Evolutionary conservation across 345 rosid species (phyloP).

Genomic region (Salix suchowensis): DNA sequence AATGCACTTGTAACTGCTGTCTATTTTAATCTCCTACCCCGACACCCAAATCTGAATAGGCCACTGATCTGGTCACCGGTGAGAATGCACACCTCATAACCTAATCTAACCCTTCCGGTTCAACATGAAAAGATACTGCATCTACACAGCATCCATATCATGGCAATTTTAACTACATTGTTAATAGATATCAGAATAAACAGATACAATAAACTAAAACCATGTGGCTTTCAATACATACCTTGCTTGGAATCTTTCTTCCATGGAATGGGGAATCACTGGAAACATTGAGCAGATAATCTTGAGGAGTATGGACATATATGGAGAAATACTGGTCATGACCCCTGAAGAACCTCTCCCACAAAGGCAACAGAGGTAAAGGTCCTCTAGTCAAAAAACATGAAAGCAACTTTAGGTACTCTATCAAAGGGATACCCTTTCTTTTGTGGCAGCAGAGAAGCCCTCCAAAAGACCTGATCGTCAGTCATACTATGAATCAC

Average conservation of each 20-base stretch:
- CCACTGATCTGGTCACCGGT: too few relatives aligned
- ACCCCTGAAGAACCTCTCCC: conserved; percentile 85
- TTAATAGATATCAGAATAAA: background rate
- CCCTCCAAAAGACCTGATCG: conserved; percentile 73
- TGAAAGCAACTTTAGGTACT: conserved; percentile 74
- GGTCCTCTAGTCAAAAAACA: conserved; percentile 91
- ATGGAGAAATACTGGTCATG: conserved; percentile 52
- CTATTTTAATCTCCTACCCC: too few relatives aligned
- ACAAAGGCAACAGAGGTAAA: conserved; percentile 74
- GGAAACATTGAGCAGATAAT: conserved; percentile 52
- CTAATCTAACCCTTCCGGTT: background rate
- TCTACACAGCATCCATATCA: background rate
- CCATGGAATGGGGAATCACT: conserved; percentile 53
- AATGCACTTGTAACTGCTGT: too few relatives aligned
- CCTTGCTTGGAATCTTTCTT: conserved; percentile 81
- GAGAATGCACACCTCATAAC: background rate
- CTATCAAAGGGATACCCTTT: conserved; percentile 56
- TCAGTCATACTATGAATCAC: conserved; percentile 59
- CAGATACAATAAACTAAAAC: background rate
- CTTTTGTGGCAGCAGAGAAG: conserved; percentile 69
- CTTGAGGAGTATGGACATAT: conserved; percentile 61
- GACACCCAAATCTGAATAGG: too few relatives aligned
- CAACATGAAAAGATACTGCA: background rate
- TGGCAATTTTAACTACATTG: background rate
- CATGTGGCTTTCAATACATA: conserved; percentile 10